Conservation (phyloP, 768 basidiomycete species). For the Paxillus involutus region DNA sequence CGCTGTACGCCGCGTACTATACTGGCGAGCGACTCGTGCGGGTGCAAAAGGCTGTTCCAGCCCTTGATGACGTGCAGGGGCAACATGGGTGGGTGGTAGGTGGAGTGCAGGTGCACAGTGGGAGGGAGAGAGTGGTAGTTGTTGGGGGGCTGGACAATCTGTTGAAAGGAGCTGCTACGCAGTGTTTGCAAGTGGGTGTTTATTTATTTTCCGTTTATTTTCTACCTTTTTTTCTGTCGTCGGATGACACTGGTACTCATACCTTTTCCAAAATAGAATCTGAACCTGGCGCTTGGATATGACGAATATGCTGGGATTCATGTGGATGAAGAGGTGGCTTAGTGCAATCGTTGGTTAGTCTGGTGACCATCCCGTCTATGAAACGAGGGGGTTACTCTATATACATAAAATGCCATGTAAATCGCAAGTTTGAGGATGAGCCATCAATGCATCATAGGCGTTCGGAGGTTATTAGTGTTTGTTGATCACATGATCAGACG, state of each 20-base stretch:
- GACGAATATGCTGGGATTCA: conserved; percentile 85
- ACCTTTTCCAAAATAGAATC: conserved; percentile 55
- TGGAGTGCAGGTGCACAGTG: conserved; percentile 90
- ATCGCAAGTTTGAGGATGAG: too few relatives aligned
- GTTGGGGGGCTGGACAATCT: conserved; percentile 96
- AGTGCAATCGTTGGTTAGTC: neutral
- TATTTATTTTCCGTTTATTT: neutral
- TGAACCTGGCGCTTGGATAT: conserved; percentile 87
- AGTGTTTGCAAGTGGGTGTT: conserved; percentile 83
- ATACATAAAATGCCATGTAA: too few relatives aligned
- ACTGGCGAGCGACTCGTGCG: conserved; percentile 68
- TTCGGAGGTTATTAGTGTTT: too few relatives aligned
- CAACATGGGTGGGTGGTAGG: conserved; percentile 91
- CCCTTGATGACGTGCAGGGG: conserved; percentile 70
- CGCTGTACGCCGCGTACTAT: conserved; percentile 80
- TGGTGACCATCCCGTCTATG: too few relatives aligned
- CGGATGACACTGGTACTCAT: neutral
- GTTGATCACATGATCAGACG: too few relatives aligned
- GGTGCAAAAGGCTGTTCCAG: conserved; percentile 68
- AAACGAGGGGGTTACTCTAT: too few relatives aligned
- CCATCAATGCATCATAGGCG: too few relatives aligned
- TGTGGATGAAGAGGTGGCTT: conserved; percentile 10
- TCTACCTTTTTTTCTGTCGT: neutral
- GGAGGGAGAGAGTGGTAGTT: conserved; percentile 89
- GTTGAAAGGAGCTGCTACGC: conserved; percentile 98